These are phyloP conservation scores for Blastomyces gilchristii DNA, from an alignment of 2,329 filamentous ascomycete species.

Conservation along the genomic window DNA sequence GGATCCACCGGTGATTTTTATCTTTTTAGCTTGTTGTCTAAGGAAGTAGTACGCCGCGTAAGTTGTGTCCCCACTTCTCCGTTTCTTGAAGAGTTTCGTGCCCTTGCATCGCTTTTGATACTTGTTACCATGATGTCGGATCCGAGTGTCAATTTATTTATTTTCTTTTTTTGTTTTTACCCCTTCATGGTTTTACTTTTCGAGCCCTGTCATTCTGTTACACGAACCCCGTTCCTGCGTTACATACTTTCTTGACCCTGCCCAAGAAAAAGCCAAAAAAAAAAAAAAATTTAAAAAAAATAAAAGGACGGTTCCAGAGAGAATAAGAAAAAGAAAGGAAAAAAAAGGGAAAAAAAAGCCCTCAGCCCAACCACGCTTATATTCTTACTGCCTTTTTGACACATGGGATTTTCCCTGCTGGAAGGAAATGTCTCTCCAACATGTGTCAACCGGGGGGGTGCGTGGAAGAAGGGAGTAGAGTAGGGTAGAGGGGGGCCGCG, in stretches of 20 bases:
- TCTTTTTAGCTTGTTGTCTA: not conserved
- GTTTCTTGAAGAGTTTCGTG: slow-evolving; percentile 1
- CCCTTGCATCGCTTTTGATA: slow-evolving; percentile 2
- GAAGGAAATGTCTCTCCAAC: not conserved
- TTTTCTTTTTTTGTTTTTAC: not conserved
- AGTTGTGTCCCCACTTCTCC: not conserved
- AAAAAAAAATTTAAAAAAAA: too few species aligned
- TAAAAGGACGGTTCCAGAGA: not conserved
- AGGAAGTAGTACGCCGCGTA: not conserved
- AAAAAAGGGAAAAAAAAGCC: not conserved
- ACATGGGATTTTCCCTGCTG: not conserved
- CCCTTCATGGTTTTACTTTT: not conserved
- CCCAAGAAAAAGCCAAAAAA: not conserved
- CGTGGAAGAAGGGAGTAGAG: not conserved
- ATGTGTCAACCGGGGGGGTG: not conserved
- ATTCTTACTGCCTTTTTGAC: not conserved
- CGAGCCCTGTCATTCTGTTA: not conserved
- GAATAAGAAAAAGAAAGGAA: not conserved
- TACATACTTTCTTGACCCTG: not conserved
- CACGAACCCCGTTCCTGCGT: slow-evolving; percentile 2
- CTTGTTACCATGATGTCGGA: slow-evolving; percentile 3
- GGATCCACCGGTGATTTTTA: not conserved
- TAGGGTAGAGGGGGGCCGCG: too few species aligned
- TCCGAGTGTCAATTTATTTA: not conserved
- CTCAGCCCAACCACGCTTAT: not conserved